Percentiles rank a stretch among this genome's conserved stretches.
Conservation (phyloP, 73 alveolate species). For the Stentor coeruleus region DNA sequence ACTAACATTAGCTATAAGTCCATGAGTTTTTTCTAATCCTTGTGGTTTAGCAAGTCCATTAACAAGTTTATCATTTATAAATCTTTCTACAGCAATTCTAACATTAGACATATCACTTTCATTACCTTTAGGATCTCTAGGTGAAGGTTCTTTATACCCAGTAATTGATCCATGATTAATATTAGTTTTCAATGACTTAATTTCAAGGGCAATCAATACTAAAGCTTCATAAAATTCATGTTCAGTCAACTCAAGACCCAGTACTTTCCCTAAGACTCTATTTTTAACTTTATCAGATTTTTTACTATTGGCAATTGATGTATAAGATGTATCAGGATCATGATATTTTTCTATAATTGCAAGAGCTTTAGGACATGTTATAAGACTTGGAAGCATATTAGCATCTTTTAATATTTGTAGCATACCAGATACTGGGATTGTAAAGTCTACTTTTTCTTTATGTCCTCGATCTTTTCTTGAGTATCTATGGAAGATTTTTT, state of each 20-base stretch:
- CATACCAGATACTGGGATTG: not conserved
- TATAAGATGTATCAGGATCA: slow-evolving; percentile 11
- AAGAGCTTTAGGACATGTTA: not conserved
- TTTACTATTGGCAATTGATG: not conserved
- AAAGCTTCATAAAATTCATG: slow-evolving; percentile 7
- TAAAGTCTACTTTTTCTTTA: not conserved
- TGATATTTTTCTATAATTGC: slow-evolving; percentile 21
- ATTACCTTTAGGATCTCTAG: not conserved
- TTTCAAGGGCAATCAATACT: not conserved
- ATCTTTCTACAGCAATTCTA: not conserved
- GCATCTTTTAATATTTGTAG: not conserved
- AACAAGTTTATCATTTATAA: not conserved
- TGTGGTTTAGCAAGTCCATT: slow-evolving; percentile 11
- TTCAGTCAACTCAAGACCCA: slow-evolving; percentile 16
- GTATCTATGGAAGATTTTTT: not conserved
- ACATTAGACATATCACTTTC: not conserved
- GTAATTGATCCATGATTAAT: too few relatives aligned
- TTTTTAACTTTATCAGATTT: slow-evolving; percentile 15
- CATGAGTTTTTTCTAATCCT: not conserved
- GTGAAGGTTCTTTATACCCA: too few relatives aligned
- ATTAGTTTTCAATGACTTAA: too few relatives aligned
- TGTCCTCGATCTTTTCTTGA: slow-evolving; percentile 12
- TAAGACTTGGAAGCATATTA: not conserved
- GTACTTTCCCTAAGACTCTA: not conserved
- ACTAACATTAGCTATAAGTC: not conserved